Percentiles rank a stretch among this genome's conserved stretches.
Conservation (phyloP, 805 yeast genomes). For the Pichia cephalocereana region DNA sequence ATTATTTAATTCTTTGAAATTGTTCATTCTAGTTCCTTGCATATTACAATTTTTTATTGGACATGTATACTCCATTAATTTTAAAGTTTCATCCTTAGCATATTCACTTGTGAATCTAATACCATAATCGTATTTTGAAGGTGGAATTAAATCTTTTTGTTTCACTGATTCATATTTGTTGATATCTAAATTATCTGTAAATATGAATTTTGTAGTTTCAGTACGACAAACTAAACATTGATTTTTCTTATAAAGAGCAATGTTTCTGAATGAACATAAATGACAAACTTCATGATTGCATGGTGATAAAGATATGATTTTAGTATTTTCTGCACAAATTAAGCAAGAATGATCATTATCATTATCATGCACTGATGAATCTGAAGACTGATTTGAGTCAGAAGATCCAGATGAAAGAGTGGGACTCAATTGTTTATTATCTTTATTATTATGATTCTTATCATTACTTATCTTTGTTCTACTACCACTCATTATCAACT, state of each 20-base stretch:
- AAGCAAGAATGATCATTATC: constrained; percentile 36
- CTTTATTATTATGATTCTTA: too few relatives aligned
- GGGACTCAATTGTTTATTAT: too few relatives aligned
- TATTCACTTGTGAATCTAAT: constrained; percentile 49
- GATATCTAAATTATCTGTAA: constrained; percentile 43
- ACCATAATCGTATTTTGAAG: constrained; percentile 36
- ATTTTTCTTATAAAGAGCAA: constrained; percentile 67
- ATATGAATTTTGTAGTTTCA: constrained; percentile 47
- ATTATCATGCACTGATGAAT: neutral
- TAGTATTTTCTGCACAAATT: constrained; percentile 71
- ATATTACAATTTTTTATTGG: constrained; percentile 26
- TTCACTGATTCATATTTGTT: constrained; percentile 21
- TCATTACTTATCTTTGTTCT: too few relatives aligned
- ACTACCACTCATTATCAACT: too few relatives aligned
- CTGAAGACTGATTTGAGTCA: neutral
- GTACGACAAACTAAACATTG: constrained; percentile 81
- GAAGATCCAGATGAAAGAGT: too few relatives aligned
- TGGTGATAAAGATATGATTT: constrained; percentile 61
- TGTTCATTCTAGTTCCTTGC: constrained; percentile 25
- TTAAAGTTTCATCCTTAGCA: constrained; percentile 40
- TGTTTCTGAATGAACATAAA: constrained; percentile 69
- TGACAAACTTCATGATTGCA: constrained; percentile 86
- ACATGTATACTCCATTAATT: constrained; percentile 49
- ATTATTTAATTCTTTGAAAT: constrained; percentile 49
- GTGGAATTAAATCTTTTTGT: constrained; percentile 1